Conservation (phyloP, 1,284 basidiomycete species). For the Agaricales sp. region DNA sequence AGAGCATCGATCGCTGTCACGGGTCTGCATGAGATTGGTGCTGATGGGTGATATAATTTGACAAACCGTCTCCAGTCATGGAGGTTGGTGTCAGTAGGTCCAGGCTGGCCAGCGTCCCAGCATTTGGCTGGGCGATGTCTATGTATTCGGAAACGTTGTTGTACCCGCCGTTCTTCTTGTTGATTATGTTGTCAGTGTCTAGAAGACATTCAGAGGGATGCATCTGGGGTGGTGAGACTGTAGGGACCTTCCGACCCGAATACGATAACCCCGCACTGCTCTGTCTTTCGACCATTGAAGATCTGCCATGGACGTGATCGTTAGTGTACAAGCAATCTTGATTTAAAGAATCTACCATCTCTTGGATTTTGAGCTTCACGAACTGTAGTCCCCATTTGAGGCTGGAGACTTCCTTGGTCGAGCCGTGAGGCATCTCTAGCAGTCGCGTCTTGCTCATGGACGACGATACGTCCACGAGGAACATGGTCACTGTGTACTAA, state of each 20-base stretch:
- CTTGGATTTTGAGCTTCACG: constrained; percentile 81
- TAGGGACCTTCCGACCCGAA: constrained; percentile 70
- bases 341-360: constrained; percentile 50
- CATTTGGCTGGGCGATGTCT: constrained; percentile 68
- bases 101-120: constrained; percentile 66
- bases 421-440: constrained; percentile 44
- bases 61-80: background rate
- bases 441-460: constrained; percentile 66
- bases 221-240: no score
- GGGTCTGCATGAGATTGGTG: constrained; percentile 1
- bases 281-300: constrained; percentile 83
- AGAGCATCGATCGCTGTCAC: constrained; percentile 74
- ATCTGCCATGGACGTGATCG: constrained; percentile 42
- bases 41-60: background rate
- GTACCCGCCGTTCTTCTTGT: constrained; percentile 57
- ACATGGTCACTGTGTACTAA: constrained; percentile 78
- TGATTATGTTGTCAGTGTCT: constrained; percentile 72
- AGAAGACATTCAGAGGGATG: constrained; percentile 8
- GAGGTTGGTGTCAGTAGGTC: constrained; percentile 32
- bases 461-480: constrained; percentile 79
- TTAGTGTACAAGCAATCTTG: background rate
- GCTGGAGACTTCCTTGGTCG: constrained; percentile 55
- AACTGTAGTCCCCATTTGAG: constrained; percentile 79
- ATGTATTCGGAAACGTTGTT: constrained; percentile 73
- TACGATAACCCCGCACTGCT: constrained; percentile 78